Evolutionary conservation across 148 eudicot genomes (phyloP).

Genomic region (Vaccinium corymbosum): DNA sequence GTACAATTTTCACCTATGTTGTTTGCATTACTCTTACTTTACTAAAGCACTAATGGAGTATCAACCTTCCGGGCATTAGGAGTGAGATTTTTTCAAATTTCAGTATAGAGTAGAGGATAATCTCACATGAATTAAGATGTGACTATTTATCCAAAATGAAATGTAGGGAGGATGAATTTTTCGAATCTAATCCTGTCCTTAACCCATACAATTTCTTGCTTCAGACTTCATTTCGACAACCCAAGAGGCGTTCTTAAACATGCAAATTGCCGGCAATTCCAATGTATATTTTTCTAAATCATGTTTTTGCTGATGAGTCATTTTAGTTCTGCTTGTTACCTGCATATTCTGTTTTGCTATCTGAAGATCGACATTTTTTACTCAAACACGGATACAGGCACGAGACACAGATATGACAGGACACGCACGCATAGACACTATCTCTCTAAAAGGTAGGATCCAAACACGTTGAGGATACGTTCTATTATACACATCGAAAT

Average conservation of each 20-base stretch:
- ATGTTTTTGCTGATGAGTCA: background rate
- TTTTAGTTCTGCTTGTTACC: background rate
- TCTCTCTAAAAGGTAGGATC: background rate
- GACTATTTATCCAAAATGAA: background rate
- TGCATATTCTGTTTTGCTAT: background rate
- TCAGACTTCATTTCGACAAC: background rate
- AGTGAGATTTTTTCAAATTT: background rate
- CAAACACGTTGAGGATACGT: background rate
- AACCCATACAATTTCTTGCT: background rate
- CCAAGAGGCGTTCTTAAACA: background rate
- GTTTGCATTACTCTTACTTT: background rate
- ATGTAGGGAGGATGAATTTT: background rate
- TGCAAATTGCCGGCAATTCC: background rate
- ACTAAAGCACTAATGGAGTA: background rate
- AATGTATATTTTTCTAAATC: background rate
- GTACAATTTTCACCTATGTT: background rate
- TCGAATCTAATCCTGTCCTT: background rate
- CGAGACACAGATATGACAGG: background rate
- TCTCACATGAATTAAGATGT: no score
- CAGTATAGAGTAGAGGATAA: background rate
- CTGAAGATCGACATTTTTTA: background rate
- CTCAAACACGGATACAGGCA: background rate
- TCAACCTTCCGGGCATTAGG: background rate
- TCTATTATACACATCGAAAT: background rate
- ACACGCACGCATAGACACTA: background rate